Evolutionary conservation across 495 filamentous ascomycete genomes (phyloP).

Genomic region (Xylaria scruposa): DNA sequence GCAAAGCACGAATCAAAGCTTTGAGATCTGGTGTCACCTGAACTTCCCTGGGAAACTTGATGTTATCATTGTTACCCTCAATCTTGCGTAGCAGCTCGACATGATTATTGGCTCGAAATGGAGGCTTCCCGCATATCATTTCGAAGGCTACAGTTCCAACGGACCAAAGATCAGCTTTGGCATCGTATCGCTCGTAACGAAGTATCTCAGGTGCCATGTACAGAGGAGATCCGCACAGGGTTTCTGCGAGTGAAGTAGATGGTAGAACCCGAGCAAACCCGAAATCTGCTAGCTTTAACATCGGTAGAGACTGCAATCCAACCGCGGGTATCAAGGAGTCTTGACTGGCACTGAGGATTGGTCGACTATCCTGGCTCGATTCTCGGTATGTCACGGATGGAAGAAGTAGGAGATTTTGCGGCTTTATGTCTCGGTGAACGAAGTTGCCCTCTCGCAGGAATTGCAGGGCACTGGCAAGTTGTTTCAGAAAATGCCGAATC

Average conservation of each 20-base stretch:
- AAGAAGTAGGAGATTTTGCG: slow-evolving; percentile 91
- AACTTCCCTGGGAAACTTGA: slow-evolving; percentile 78
- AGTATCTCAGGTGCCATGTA: slow-evolving; percentile 99
- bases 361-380: slow-evolving; percentile 47
- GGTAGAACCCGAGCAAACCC: slow-evolving; percentile 93
- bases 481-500: slow-evolving; percentile 93
- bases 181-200: slow-evolving; percentile 95
- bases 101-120: slow-evolving; percentile 91
- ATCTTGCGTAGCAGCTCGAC: slow-evolving; percentile 93
- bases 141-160: slow-evolving; percentile 94
- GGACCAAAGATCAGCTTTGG: slow-evolving; percentile 96
- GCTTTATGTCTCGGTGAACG: slow-evolving; percentile 97
- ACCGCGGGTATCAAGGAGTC: slow-evolving; percentile 79
- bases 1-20: slow-evolving; percentile 74
- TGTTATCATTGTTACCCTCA: slow-evolving; percentile 81
- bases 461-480: slow-evolving; percentile 88
- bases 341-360: slow-evolving; percentile 68
- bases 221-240: slow-evolving; percentile 94
- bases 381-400: slow-evolving; percentile 73
- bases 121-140: slow-evolving; percentile 90
- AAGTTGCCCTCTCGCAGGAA: slow-evolving; percentile 85
- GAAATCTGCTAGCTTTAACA: slow-evolving; percentile 97
- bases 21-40: slow-evolving; percentile 79
- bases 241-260: slow-evolving; percentile 88
- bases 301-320: slow-evolving; percentile 85